These are phyloP conservation scores for Lepidium sativum DNA, from an alignment of 345 rosid species.

Conservation along the genomic window DNA sequence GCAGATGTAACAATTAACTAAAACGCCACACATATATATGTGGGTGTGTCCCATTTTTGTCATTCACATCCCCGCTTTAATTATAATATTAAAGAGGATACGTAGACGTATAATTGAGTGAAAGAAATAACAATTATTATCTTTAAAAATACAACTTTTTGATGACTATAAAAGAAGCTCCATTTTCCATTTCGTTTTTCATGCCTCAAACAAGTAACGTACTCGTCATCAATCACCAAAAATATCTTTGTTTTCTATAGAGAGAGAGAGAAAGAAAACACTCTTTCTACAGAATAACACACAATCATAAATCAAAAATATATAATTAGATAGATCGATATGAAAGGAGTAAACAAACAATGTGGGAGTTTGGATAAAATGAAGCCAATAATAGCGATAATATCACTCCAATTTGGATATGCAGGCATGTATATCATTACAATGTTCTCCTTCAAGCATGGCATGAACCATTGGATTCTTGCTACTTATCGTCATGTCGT, in stretches of 20 bases:
- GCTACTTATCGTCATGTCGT: conserved; percentile 72
- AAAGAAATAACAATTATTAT: conserved; percentile 13
- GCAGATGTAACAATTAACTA: too few relatives aligned
- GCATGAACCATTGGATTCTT: conserved; percentile 74
- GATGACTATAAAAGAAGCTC: conserved; percentile 21
- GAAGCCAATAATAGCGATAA: conserved; percentile 72
- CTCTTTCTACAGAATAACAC: not conserved
- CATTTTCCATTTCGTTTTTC: conserved; percentile 14
- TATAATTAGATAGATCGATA: not conserved
- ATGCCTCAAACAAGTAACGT: conserved; percentile 16
- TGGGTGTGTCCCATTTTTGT: not conserved
- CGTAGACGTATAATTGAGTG: conserved; percentile 23
- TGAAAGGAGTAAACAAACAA: conserved; percentile 22
- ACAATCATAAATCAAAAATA: too few relatives aligned
- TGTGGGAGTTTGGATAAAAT: conserved; percentile 23
- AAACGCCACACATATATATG: too few relatives aligned
- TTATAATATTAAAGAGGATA: conserved; percentile 25
- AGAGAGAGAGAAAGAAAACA: conserved; percentile 2
- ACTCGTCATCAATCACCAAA: conserved; percentile 9
- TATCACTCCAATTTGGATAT: conserved; percentile 79
- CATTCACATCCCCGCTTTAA: not conserved
- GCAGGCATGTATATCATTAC: conserved; percentile 80
- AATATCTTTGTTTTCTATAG: not conserved
- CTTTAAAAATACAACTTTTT: conserved; percentile 18
- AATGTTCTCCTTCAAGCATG: conserved; percentile 61